Evolutionary conservation across 352 stramenopile genomes (phyloP).

Genomic region (Globisporangium barbulae): DNA sequence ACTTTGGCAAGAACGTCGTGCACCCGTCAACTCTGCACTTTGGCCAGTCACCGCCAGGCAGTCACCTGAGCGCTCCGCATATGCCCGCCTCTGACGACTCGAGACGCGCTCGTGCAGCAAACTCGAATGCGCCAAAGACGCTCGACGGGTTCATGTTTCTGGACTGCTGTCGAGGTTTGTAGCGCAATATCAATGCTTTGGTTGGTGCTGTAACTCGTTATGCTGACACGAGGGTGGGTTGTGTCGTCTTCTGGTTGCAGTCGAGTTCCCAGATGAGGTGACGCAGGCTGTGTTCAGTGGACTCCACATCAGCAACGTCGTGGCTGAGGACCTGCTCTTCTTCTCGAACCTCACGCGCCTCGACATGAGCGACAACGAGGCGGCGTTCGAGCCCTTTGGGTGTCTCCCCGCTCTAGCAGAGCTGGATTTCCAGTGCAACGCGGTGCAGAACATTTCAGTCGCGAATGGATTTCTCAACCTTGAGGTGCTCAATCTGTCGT

Average conservation of each 20-base stretch:
- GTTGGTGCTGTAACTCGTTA: not conserved
- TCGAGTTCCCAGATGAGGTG: conserved; percentile 82
- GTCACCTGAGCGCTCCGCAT: not conserved
- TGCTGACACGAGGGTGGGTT: not conserved
- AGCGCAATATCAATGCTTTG: not conserved
- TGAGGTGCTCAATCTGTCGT: conserved; percentile 77
- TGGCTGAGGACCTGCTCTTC: conserved; percentile 75
- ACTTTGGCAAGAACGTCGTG: conserved; percentile 23
- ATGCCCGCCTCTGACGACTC: not conserved
- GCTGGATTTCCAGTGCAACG: conserved; percentile 83
- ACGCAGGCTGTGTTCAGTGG: conserved; percentile 56
- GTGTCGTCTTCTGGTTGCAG: conserved; percentile 18
- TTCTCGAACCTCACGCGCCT: conserved; percentile 69
- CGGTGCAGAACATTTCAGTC: conserved; percentile 40
- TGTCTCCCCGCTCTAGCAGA: conserved; percentile 61
- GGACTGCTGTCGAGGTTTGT: conserved; percentile 63
- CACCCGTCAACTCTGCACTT: conserved; percentile 24
- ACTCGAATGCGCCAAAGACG: conserved; percentile 35
- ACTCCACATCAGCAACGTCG: conserved; percentile 53
- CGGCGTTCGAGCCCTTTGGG: conserved; percentile 60
- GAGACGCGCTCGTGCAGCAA: conserved; percentile 11
- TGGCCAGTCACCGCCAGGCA: not conserved
- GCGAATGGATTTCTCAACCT: conserved; percentile 62
- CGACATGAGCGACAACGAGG: conserved; percentile 85
- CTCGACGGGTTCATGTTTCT: conserved; percentile 80